These are phyloP conservation scores for Botrytis tulipae DNA, from an alignment of 2,329 filamentous ascomycete species.

Conservation along the genomic window DNA sequence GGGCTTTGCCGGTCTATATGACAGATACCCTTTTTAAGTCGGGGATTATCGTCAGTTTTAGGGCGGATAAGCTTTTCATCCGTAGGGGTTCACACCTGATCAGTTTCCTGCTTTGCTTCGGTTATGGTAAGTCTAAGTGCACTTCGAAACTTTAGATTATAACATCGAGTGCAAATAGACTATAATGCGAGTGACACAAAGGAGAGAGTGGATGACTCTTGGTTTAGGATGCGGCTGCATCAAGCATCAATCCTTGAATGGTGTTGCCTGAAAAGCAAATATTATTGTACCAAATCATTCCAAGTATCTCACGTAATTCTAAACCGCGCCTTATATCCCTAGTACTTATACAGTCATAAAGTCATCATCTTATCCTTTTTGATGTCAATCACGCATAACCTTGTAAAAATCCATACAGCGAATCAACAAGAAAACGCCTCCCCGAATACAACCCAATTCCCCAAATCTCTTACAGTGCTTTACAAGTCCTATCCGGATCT, in stretches of 20 bases:
- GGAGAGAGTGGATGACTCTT: no score
- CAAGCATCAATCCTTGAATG: background rate
- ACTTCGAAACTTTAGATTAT: background rate
- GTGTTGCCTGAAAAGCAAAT: conserved; percentile 5
- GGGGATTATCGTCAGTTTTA: background rate
- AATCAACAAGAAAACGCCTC: background rate
- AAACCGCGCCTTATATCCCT: background rate
- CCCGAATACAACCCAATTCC: background rate
- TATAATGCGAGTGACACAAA: no score
- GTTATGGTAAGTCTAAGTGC: background rate
- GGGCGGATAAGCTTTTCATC: background rate
- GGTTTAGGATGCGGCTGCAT: background rate
- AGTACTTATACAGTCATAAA: background rate
- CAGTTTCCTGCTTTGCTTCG: background rate
- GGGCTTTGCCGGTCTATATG: no score
- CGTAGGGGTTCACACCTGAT: background rate
- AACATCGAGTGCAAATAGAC: background rate
- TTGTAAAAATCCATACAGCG: no score
- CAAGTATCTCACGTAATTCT: background rate
- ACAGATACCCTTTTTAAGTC: background rate
- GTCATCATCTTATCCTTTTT: background rate
- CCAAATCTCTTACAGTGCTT: background rate
- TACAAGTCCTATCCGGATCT: background rate
- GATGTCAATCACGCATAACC: background rate
- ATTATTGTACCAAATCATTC: background rate